Percentiles rank a stretch among this genome's conserved stretches.
Conservation (phyloP, 2,329 filamentous ascomycete genomes). For the Arthrobotrys iridis region DNA sequence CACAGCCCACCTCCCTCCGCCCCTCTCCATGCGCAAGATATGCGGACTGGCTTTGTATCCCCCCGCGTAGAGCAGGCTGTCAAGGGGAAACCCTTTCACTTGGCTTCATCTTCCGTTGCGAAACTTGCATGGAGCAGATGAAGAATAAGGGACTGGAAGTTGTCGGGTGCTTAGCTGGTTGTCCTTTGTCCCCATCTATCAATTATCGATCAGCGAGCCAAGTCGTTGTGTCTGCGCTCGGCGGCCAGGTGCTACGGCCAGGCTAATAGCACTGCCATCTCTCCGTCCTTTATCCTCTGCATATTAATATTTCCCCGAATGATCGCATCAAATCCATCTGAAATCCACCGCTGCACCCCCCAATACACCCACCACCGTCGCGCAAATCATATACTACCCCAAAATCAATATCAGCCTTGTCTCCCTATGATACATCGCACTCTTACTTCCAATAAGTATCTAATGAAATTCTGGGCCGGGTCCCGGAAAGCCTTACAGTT, state of each 20-base stretch:
- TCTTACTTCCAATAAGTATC: constrained; percentile 31
- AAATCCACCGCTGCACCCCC: background rate
- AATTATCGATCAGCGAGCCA: constrained; percentile 31
- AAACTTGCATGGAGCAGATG: constrained; percentile 29
- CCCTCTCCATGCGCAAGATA: constrained; percentile 30
- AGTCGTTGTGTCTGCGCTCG: constrained; percentile 31
- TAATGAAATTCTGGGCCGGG: constrained; percentile 54
- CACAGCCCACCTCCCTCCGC: constrained; percentile 47
- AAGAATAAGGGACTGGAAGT: background rate
- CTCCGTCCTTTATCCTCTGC: background rate
- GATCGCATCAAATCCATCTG: background rate
- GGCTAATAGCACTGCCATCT: background rate
- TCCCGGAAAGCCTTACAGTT: constrained; percentile 51
- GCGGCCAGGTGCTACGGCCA: constrained; percentile 18
- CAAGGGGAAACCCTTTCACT: background rate
- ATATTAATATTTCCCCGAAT: constrained; percentile 22
- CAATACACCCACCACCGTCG: background rate
- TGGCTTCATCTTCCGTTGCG: background rate
- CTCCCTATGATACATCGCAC: constrained; percentile 45
- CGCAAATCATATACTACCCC: background rate
- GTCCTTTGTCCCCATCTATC: constrained; percentile 5
- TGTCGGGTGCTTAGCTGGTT: background rate
- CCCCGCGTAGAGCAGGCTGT: constrained; percentile 1
- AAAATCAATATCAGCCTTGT: constrained; percentile 4
- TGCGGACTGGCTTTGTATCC: constrained; percentile 10